Evolutionary conservation across 179 eudicot species (phyloP), one percentile per base, ranked within the genome.

Genomic region (Spergularia azorica): DNA sequence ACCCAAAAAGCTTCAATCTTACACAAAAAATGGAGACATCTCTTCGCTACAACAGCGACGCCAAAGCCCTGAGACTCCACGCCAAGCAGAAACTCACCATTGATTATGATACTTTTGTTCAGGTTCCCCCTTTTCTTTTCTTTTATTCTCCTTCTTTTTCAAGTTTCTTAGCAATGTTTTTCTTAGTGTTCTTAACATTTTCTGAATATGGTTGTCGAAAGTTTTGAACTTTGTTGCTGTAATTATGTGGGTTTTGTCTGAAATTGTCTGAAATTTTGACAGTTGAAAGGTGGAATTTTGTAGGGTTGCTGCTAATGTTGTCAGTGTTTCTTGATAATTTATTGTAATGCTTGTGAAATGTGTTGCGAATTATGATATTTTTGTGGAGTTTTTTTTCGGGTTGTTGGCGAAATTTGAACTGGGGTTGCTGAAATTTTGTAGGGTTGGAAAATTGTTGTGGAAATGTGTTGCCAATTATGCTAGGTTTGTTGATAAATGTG

Each of bases 11-110:
- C 48, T 43, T 43, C 48, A 4, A 4, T 43, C 48, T 18, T 18
- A 1, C 14, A 39, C 41, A 3, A 57, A 43, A 0, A 46, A 92
- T 93, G 98, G 95, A 93, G 86, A 91, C 93, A 2, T 93, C 98
- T 6, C 81, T 91, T 2, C 77, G 98, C 63, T 92, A 87, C 75
- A 82, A 83, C 58, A 84, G 87, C 54, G 95, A 87, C 17, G 81
- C 93, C 20, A 90, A 85, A 75, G 76, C 90, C 72, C 87, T 93
- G 43, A 80, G 80, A 77, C 71, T 93, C 59, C 97, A 88, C 73
- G 97, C 95, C 77, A 93, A 92, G 79, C 85, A 94, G 81, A 92
- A 88, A 71, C 73, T 84, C 64, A 80, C 86, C 64, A 6, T 93
- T 73, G 58, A 77, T 70, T 76, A 89, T 73, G 71, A 82, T 17